These are phyloP conservation scores for Komagataella ulmi DNA, from an alignment of 805 yeast species.

Conservation along the genomic window DNA sequence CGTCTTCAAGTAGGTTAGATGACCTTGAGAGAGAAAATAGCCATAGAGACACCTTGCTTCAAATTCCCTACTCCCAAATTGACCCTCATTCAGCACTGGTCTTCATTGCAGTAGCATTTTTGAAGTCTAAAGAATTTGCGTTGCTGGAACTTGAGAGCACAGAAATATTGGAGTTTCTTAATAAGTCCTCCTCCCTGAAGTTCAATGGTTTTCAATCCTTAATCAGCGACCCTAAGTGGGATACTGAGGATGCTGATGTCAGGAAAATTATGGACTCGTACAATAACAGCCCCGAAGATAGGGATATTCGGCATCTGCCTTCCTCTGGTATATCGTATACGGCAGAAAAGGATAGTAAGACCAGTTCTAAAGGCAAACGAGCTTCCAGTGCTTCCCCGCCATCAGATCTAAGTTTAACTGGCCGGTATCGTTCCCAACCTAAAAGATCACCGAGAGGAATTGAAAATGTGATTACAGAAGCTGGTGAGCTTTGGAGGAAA, in stretches of 20 bases:
- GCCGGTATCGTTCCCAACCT: neutral
- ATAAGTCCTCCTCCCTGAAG: constrained; percentile 36
- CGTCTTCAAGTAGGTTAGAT: neutral
- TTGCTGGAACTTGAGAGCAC: constrained; percentile 81
- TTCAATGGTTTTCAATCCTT: constrained; percentile 16
- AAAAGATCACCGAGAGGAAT: constrained; percentile 29
- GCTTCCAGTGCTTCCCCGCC: neutral
- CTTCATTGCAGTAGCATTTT: constrained; percentile 64
- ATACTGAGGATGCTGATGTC: neutral
- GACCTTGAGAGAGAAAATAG: neutral
- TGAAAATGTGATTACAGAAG: constrained; percentile 60
- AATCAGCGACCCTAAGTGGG: constrained; percentile 1
- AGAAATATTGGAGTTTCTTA: constrained; percentile 71
- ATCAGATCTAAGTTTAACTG: neutral
- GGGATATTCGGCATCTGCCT: neutral
- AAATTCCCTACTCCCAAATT: constrained; percentile 12
- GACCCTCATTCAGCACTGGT: constrained; percentile 69
- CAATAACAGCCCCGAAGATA: neutral
- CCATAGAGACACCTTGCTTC: neutral
- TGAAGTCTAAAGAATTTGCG: constrained; percentile 68
- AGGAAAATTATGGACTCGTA: neutral
- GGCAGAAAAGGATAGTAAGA: neutral
- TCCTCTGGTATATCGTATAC: neutral
- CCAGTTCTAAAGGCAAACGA: neutral
- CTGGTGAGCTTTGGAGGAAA: constrained; percentile 82